Percentiles rank a stretch among this genome's conserved stretches.
Evolutionary conservation across 1,139 yeast genomes (phyloP).

Genomic region (Spathaspora sp.): DNA sequence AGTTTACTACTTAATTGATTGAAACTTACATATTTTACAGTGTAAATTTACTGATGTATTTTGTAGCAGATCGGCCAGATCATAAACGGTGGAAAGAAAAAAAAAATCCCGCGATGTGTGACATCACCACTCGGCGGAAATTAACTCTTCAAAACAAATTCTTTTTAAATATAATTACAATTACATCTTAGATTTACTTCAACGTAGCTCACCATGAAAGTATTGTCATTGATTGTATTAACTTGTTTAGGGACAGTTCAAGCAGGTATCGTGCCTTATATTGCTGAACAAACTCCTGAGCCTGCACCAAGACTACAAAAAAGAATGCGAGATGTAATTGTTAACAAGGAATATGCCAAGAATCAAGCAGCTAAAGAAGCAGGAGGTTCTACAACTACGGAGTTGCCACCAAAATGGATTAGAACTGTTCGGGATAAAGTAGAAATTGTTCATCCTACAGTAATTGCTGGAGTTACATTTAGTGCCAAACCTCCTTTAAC

Average conservation of each 20-base stretch:
- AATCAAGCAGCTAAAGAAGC: conserved; percentile 19
- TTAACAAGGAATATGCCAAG: conserved; percentile 42
- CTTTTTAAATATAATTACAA: not conserved
- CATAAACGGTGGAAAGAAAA: not conserved
- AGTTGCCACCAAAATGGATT: conserved; percentile 61
- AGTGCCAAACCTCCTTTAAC: conserved; percentile 68
- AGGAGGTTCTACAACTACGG: conserved; percentile 12
- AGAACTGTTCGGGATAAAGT: conserved; percentile 61
- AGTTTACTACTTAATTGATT: conserved; percentile 16
- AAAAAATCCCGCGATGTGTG: conserved; percentile 6
- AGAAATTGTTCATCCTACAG: conserved; percentile 79
- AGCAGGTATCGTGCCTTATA: conserved; percentile 12
- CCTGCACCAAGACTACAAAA: conserved; percentile 21
- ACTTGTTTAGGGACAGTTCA: conserved; percentile 10
- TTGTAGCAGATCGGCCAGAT: not conserved
- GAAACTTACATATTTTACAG: conserved; percentile 11
- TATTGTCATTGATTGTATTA: conserved; percentile 9
- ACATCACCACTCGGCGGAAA: conserved; percentile 1
- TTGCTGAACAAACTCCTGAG: conserved; percentile 12
- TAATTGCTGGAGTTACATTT: conserved; percentile 78
- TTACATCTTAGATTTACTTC: not conserved
- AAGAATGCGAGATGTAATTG: conserved; percentile 36
- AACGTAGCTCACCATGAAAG: conserved; percentile 8
- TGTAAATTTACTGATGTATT: not conserved
- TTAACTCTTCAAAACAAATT: not conserved